Conservation (phyloP, 2,329 filamentous ascomycete species). For the Monosporascus cannonballus region DNA sequence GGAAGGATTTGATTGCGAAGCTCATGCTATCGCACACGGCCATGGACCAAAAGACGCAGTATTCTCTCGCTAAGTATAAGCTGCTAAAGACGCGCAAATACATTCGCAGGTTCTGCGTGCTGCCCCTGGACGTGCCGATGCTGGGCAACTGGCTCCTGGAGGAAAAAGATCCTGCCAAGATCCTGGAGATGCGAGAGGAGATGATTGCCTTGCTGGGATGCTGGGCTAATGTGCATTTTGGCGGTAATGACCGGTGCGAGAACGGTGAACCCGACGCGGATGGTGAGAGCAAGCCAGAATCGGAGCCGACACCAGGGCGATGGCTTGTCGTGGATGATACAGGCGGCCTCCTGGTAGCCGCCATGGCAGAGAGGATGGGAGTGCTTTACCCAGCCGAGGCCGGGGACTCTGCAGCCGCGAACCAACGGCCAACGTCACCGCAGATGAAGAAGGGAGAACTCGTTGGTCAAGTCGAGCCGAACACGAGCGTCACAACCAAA, state of each 20-base stretch:
- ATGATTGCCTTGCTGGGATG: constrained; percentile 73
- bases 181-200: constrained; percentile 84
- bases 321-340: constrained; percentile 88
- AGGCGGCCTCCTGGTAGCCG: constrained; percentile 72
- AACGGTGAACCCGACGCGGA: constrained; percentile 14
- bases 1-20: constrained; percentile 87
- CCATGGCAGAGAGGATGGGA: constrained; percentile 84
- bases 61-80: constrained; percentile 93
- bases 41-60: constrained; percentile 89
- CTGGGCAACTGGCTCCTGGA: constrained; percentile 72
- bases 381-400: constrained; percentile 53
- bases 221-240: constrained; percentile 84
- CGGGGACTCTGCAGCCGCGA: constrained; percentile 14
- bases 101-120: constrained; percentile 75
- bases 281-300: constrained; percentile 14
- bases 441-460: constrained; percentile 6
- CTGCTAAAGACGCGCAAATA: constrained; percentile 92
- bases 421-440: constrained; percentile 2
- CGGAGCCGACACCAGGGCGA: constrained; percentile 38
- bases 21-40: constrained; percentile 84
- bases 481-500: not conserved
- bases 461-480: not conserved
- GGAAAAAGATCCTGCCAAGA: constrained; percentile 73
- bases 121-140: constrained; percentile 74
- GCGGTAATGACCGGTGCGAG: constrained; percentile 32